Conservation (phyloP, 2,329 filamentous ascomycete species). For the Cladosporium sp. region DNA sequence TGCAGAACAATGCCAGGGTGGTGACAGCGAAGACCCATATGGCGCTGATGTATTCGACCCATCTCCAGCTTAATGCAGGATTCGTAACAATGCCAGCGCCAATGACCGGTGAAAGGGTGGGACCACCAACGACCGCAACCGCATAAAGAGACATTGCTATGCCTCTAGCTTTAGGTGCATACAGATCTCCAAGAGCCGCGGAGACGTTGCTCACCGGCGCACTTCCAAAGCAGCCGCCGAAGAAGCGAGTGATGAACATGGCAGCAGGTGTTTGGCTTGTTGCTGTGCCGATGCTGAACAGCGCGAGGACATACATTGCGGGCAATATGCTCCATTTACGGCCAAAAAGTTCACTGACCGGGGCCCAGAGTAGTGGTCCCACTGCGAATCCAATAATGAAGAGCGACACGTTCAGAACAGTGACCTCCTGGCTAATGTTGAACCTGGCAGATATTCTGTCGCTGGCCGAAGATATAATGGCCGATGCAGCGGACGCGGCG, state of each 20-base stretch:
- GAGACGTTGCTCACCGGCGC: constrained; percentile 36
- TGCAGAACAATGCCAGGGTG: constrained; percentile 49
- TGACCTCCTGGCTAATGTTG: constrained; percentile 38
- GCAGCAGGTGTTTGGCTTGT: constrained; percentile 25
- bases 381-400: constrained; percentile 42
- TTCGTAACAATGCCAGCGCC: constrained; percentile 29
- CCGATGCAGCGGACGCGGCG: constrained; percentile 45
- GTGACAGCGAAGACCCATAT: constrained; percentile 39
- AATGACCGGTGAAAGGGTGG: constrained; percentile 34
- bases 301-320: constrained; percentile 31
- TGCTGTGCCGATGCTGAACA: constrained; percentile 39
- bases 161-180: constrained; percentile 27
- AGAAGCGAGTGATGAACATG: constrained; percentile 33
- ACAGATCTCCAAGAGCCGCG: constrained; percentile 38
- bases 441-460: constrained; percentile 37
- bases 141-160: constrained; percentile 30
- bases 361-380: constrained; percentile 39
- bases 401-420: constrained; percentile 42
- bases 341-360: constrained; percentile 37
- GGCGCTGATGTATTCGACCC: constrained; percentile 40
- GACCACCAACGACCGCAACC: constrained; percentile 29
- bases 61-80: constrained; percentile 34
- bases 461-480: constrained; percentile 46
- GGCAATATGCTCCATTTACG: constrained; percentile 36
- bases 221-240: constrained; percentile 36